Percentiles rank a stretch among this genome's conserved stretches.
Conservation (phyloP, 1,139 yeast species). For the Scheffersomyces segobiensis region DNA sequence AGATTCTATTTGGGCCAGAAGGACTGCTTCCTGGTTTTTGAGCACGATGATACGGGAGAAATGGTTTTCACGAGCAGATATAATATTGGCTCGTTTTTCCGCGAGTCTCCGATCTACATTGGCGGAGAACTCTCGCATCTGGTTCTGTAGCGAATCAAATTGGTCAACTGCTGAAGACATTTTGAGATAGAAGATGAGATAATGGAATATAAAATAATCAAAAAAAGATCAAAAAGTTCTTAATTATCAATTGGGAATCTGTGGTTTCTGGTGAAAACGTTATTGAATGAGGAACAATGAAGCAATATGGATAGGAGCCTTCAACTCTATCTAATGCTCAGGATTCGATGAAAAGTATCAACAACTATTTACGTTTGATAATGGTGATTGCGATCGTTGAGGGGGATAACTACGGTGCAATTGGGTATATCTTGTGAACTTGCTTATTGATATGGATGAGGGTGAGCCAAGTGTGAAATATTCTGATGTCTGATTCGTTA, state of each 20-base stretch:
- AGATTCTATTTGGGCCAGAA: conserved; percentile 23
- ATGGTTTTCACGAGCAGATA: conserved; percentile 30
- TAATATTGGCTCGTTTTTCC: conserved; percentile 26
- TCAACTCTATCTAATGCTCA: background rate
- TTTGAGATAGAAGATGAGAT: background rate
- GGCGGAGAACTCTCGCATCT: conserved; percentile 31
- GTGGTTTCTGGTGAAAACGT: too few relatives aligned
- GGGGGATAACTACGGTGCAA: background rate
- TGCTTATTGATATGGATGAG: too few relatives aligned
- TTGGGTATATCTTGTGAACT: background rate
- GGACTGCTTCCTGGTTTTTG: conserved; percentile 24
- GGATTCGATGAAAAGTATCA: background rate
- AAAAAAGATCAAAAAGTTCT: too few relatives aligned
- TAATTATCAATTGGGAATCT: too few relatives aligned
- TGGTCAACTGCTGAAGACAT: conserved; percentile 18
- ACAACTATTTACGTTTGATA: background rate
- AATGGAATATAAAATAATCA: too few relatives aligned
- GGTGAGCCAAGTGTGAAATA: too few relatives aligned
- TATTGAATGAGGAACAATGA: background rate
- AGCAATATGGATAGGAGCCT: background rate
- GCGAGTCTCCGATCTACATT: conserved; percentile 26
- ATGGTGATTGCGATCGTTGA: background rate
- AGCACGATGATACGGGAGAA: conserved; percentile 29
- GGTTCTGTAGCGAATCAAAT: conserved; percentile 27
- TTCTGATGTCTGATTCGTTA: too few relatives aligned